Evolutionary conservation across 192 early-diverging fungal genomes (phyloP), one percentile per base, ranked within the genome.

Genomic region (Haplosporangium gracile): DNA sequence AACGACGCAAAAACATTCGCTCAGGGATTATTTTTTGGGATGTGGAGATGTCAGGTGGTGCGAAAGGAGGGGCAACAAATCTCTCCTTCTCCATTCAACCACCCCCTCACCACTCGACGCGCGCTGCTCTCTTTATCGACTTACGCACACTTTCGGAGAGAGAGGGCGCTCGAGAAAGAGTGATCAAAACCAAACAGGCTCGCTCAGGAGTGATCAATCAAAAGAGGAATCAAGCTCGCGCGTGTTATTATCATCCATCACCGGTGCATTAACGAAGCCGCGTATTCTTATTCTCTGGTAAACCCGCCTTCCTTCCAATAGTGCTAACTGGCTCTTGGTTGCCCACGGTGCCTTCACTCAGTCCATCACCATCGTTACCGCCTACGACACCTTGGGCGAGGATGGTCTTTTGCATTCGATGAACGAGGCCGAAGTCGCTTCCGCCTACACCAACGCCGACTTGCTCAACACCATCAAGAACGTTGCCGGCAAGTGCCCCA

Each of bases 321-420:
- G 90, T 82, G 78, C 88, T 69, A 90, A 94, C 82, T 96, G 93
- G 93, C 90, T 93, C 74, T 81, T 94, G 68, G 83, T 90, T 32
- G 93, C 94, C 45, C 91, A 86, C 20, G 91, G 91, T 51, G 87
- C 89, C 80, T 97, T 92, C 78, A 90, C 94, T 36, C 95, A 97
- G 85, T 83, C 69, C 42, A 78, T 95, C 77, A 93, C 93, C 75
- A 95, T 98, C 86, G 93, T 95, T 53, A 98, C 97, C 36, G 95
- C 96, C 34, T 95, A 95, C 82, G 94, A 94, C 70, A 97, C 96
- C 51, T 91, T 98, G 45, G 97, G 96, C 40, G 94, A 94, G 78
- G 94, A 96, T 22, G 96, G 96, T 69, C 93, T 98, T 63, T 70
- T 91, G 71, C 96, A 95, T 80, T 96, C 97, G 15, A 93, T 97